Evolutionary conservation across 441 rosid species (phyloP).

Genomic region (Erysimum pusillum): DNA sequence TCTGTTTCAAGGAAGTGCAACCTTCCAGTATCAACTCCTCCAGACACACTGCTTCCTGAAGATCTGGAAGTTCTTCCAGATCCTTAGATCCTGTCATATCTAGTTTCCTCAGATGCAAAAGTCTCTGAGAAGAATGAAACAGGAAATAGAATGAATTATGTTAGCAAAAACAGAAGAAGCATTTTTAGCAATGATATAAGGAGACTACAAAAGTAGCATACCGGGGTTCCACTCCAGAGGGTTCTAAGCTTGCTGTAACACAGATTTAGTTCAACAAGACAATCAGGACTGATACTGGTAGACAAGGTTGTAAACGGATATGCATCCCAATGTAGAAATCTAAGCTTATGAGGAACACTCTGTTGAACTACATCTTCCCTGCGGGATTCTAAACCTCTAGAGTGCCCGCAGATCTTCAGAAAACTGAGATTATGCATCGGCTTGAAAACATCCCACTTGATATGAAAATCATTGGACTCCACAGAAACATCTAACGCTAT

Average conservation of each 20-base stretch:
- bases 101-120: background rate
- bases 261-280: slow-evolving; percentile 19
- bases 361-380: too few species aligned
- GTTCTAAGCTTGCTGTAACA: slow-evolving; percentile 1
- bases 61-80: slow-evolving; percentile 23
- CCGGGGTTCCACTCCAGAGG: background rate
- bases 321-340: slow-evolving; percentile 16
- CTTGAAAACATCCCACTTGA: slow-evolving; percentile 7
- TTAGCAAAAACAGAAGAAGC: background rate
- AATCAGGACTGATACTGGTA: background rate
- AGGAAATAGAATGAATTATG: background rate
- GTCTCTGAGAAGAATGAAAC: background rate
- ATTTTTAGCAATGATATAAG: background rate
- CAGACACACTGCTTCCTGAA: background rate
- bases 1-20: background rate
- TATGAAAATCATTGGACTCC: background rate
- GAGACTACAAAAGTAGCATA: background rate
- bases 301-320: slow-evolving; percentile 7
- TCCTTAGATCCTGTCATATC: slow-evolving; percentile 5
- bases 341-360: background rate
- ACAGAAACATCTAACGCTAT: background rate
- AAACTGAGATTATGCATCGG: slow-evolving; percentile 3
- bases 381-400: background rate
- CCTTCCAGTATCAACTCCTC: slow-evolving; percentile 24
- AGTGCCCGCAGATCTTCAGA: background rate